Base-by-base conservation (phyloP, 257 asterid genomes). In the Capsicum chinense region DNA sequence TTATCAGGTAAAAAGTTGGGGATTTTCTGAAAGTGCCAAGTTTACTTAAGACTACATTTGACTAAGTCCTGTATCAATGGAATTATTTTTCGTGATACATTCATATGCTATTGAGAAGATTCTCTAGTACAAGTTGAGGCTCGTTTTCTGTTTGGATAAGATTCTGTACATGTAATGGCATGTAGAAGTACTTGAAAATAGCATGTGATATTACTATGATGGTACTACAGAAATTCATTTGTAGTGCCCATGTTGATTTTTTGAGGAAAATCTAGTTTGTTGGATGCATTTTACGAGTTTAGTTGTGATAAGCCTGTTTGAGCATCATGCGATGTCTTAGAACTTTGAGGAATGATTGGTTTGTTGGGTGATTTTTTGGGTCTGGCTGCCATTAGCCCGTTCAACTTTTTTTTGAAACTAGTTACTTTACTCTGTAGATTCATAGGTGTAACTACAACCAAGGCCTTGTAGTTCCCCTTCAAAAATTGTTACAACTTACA, bases 231-330 rank as follows among this genome's bases (percentile, higher is more conserved):
- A 70, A 71, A 57, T 71, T 71, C 79, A 42, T 69, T 69, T 6
- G 21, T 71, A 44, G 35, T 5, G 80, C 11, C 39, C 80, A 44
- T 8, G 4, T 48, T 9, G 15, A 59, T 12, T 9, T 9, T 50
- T 50, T 56, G 26, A 33, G 42, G 81, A 60, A 26, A 59, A 79
- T 79, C 48, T 79, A 42, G 17, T 39, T 82, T 67, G 13, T 79
- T 42, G 57, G 56, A 48, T 47, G 67, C 79, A 57, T 81, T 85
- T 80, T 79, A 17, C 37, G 8, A 70, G 57, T 73, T 5, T 47
- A 7, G 80, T 73, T 48, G 6, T 42, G 11, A 11, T 48, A 19
- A 48, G 42, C 80, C 10, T 73, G 58, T 19, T 73, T 73, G 59
- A 73, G 56, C 6, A 3, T 6, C 39, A 73, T 19, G 80, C 59